phyloP scores from a whole-genome alignment of 345 rosid species.

The Hibiscus mutabilis region DNA sequence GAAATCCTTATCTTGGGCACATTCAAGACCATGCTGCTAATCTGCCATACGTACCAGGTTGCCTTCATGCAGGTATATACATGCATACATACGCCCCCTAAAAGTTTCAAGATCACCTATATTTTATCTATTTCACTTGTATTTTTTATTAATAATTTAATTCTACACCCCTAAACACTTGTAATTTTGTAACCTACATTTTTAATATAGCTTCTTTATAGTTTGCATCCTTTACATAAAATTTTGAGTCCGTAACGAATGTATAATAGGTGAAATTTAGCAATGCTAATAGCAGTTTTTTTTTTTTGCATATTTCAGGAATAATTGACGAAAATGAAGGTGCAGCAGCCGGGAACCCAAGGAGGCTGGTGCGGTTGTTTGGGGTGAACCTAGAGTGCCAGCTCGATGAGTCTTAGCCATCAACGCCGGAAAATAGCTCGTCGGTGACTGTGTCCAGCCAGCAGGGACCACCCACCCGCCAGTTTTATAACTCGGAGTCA shows the following conservation, averaged over 20 bases:
- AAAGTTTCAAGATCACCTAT: too few species aligned
- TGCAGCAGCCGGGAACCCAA: constrained; percentile 42
- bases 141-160: too few species aligned
- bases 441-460: constrained; percentile 27
- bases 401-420: constrained; percentile 46
- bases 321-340: constrained; percentile 26
- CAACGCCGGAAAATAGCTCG: constrained; percentile 49
- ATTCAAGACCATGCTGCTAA: constrained; percentile 24
- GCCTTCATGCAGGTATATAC: constrained; percentile 59
- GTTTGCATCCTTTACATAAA: too few species aligned
- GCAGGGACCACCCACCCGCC: constrained; percentile 26
- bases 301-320: neutral
- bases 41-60: constrained; percentile 41
- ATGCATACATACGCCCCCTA: neutral
- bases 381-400: constrained; percentile 92
- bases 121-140: too few species aligned
- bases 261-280: neutral
- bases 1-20: constrained; percentile 30
- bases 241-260: too few species aligned
- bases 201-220: too few species aligned
- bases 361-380: constrained; percentile 62
- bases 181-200: too few species aligned
- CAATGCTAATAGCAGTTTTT: neutral
- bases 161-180: too few species aligned
- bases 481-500: constrained; percentile 21